A percentile compares a stretch with the other conserved stretches of the same genome.
These are phyloP conservation scores for Cystobasidium ongulense DNA, from an alignment of 768 basidiomycete genomes.

Conservation along the genomic window DNA sequence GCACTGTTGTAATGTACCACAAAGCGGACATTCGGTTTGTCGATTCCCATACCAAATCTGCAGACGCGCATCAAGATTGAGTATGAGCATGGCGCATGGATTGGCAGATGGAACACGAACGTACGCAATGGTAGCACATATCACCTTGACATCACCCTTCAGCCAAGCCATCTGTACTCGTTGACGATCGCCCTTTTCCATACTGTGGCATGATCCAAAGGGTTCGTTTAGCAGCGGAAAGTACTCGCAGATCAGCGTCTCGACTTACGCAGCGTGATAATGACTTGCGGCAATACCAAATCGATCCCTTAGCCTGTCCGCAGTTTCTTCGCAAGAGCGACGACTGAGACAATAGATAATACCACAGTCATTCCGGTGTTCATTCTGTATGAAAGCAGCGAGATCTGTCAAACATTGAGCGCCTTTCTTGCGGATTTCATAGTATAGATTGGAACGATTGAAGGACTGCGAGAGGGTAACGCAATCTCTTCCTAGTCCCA, in stretches of 20 bases:
- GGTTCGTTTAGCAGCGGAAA: neutral
- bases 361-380: slow-evolving; percentile 54
- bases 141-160: slow-evolving; percentile 60
- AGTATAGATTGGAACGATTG: slow-evolving; percentile 84
- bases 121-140: slow-evolving; percentile 75
- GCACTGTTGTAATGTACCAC: slow-evolving; percentile 71
- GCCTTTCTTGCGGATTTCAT: slow-evolving; percentile 56
- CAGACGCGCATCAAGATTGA: too few relatives aligned
- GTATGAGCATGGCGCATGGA: slow-evolving; percentile 12
- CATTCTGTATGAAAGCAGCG: slow-evolving; percentile 57
- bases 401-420: slow-evolving; percentile 56
- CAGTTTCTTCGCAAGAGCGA: slow-evolving; percentile 69
- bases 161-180: slow-evolving; percentile 66
- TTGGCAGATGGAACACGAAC: slow-evolving; percentile 34
- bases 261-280: slow-evolving; percentile 62
- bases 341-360: slow-evolving; percentile 76
- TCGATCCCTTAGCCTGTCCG: slow-evolving; percentile 57
- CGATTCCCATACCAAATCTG: slow-evolving; percentile 96
- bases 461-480: slow-evolving; percentile 70
- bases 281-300: slow-evolving; percentile 60
- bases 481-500: slow-evolving; percentile 55
- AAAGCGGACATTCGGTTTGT: slow-evolving; percentile 70
- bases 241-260: too few relatives aligned
- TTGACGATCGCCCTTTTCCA: slow-evolving; percentile 59
- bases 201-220: slow-evolving; percentile 41